Evolutionary conservation across 495 filamentous ascomycete species (phyloP).

Genomic region (Neurospora tetrasperma): DNA sequence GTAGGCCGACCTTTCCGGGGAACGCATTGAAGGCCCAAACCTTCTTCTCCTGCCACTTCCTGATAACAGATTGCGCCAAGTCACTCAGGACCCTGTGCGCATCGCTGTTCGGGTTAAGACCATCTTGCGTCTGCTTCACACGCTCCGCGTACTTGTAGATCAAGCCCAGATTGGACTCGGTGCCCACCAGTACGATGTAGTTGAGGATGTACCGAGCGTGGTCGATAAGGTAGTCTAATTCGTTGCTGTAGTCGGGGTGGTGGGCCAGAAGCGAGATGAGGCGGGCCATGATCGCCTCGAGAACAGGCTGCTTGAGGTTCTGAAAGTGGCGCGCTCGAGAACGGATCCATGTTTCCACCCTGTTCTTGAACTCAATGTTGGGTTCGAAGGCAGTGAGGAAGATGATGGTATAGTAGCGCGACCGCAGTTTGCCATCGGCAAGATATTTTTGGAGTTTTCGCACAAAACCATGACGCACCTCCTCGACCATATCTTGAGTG

Average conservation of each 20-base stretch:
- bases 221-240: conserved; percentile 61
- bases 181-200: conserved; percentile 75
- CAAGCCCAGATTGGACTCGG: conserved; percentile 72
- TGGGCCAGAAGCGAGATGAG: conserved; percentile 83
- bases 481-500: conserved; percentile 62
- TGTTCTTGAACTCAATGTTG: conserved; percentile 50
- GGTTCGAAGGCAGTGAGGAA: conserved; percentile 92
- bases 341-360: conserved; percentile 78
- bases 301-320: conserved; percentile 46
- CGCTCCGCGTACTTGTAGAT: conserved; percentile 90
- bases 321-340: conserved; percentile 54
- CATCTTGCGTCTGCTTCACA: conserved; percentile 82
- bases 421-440: conserved; percentile 52
- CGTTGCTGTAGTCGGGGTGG: conserved; percentile 77
- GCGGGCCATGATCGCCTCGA: conserved; percentile 80
- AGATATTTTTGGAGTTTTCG: conserved; percentile 81
- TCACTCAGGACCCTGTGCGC: conserved; percentile 84
- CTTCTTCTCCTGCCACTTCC: conserved; percentile 69
- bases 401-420: conserved; percentile 76
- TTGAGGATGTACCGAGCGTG: conserved; percentile 80
- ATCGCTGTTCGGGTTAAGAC: conserved; percentile 50
- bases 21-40: conserved; percentile 73
- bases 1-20: conserved; percentile 70
- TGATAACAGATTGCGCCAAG: conserved; percentile 70
- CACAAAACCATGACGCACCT: conserved; percentile 69